These are phyloP conservation scores for Albophoma yamanashiensis DNA, from an alignment of 2,329 filamentous ascomycete species.

Conservation along the genomic window DNA sequence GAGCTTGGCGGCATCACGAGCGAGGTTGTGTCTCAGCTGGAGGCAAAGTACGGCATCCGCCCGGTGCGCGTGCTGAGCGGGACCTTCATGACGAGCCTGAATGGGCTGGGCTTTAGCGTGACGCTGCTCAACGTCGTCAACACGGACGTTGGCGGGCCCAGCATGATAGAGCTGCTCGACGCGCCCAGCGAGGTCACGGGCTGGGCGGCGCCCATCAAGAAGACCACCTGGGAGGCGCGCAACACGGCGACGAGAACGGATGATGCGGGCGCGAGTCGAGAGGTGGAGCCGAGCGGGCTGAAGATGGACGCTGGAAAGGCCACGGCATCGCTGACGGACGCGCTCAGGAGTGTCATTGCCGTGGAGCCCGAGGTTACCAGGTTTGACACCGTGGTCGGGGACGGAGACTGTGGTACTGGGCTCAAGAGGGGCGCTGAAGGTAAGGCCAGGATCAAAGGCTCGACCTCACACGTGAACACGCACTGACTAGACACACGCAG, in stretches of 20 bases:
- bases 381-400: constrained; percentile 75
- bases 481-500: constrained; percentile 17
- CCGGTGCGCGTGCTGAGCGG: constrained; percentile 57
- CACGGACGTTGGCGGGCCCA: constrained; percentile 45
- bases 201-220: constrained; percentile 55
- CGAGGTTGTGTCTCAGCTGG: constrained; percentile 56
- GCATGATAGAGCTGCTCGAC: constrained; percentile 61
- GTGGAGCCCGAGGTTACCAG: constrained; percentile 62
- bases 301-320: constrained; percentile 40
- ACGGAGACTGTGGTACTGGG: constrained; percentile 83
- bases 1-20: constrained; percentile 63
- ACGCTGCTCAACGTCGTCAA: constrained; percentile 54
- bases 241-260: constrained; percentile 36
- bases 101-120: constrained; percentile 67
- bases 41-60: constrained; percentile 42
- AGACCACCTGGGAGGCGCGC: constrained; percentile 51
- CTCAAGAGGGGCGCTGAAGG: constrained; percentile 79
- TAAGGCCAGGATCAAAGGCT: constrained; percentile 13
- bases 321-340: constrained; percentile 42
- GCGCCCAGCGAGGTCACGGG: constrained; percentile 58
- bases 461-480: neutral
- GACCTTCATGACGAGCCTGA: constrained; percentile 70
- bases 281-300: constrained; percentile 34
- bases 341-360: constrained; percentile 49
- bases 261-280: constrained; percentile 16